A percentile compares a stretch with the other conserved stretches of the same genome.
phyloP scores from a whole-genome alignment of 768 basidiomycete genomes.

The Tylopilus subfusipes region DNA sequence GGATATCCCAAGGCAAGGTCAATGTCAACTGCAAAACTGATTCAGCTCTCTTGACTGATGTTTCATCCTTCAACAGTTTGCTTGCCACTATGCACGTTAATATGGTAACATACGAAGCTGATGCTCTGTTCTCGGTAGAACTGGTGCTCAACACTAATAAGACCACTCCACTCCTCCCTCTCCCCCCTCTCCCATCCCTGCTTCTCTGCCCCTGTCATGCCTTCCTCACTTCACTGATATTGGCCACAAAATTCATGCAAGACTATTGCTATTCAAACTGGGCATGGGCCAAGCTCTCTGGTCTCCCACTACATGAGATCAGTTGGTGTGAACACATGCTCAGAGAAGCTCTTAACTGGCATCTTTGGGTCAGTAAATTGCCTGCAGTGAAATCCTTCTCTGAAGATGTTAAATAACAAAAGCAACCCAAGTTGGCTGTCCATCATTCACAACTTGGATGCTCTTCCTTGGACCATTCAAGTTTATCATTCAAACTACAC shows the following conservation, averaged over 20 bases:
- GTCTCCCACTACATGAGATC: slow-evolving; percentile 80
- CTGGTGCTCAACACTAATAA: slow-evolving; percentile 12
- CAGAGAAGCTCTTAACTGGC: slow-evolving; percentile 82
- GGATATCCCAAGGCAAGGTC: slow-evolving; percentile 42
- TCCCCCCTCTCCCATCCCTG: slow-evolving; percentile 62
- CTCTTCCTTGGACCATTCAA: no score
- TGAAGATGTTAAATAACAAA: no score
- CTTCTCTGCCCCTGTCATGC: slow-evolving; percentile 85
- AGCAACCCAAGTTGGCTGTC: no score
- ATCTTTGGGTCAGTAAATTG: slow-evolving; percentile 87
- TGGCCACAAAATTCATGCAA: slow-evolving; percentile 90
- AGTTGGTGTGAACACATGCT: slow-evolving; percentile 85
- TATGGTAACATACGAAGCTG: slow-evolving; percentile 23
- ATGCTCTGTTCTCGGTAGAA: slow-evolving; percentile 17
- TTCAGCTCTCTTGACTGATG: slow-evolving; percentile 6
- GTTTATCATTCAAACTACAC: no score
- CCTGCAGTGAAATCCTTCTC: slow-evolving; percentile 33
- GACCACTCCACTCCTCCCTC: slow-evolving; percentile 28
- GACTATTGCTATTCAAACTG: slow-evolving; percentile 92
- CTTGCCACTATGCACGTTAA: slow-evolving; percentile 45
- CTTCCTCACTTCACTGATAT: slow-evolving; percentile 83
- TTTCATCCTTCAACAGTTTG: slow-evolving; percentile 20
- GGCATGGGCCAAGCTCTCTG: slow-evolving; percentile 92
- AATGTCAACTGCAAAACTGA: slow-evolving; percentile 42
- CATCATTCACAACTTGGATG: no score